Base-by-base conservation (phyloP, 495 filamentous ascomycete species). In the Trichocladium uniseriatum region DNA sequence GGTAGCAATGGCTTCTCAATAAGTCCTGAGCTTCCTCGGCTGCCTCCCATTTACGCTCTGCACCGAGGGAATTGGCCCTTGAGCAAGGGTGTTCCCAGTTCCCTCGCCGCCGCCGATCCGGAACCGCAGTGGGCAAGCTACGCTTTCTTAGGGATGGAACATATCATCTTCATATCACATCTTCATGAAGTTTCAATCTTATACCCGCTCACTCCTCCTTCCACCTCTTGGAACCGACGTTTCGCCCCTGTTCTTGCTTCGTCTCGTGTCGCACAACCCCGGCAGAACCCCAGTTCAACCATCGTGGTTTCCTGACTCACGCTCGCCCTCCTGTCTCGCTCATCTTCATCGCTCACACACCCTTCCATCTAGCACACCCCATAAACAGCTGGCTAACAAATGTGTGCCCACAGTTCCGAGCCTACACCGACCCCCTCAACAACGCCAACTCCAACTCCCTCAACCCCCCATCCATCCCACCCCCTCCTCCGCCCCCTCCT, bases 401-500 rank as follows among this genome's bases (percentile, higher is more conserved):
- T 43, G 8, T 29, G 27, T 43, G 16, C 9, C 15, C 29, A 34
- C 55, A 76, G 72, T 76, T 76, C 52, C 71, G 72, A 37, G 66
- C 71, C 11, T 74, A 74, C 43, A 76, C 71, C 36, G 71, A 76
- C 49, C 65, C 71, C 2, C 55, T 72, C 2, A 72, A 73, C 45
- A 52, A 62, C 24, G 9, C 13, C 42, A 48, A 54, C 41, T 58
- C 60, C 5, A 55, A 64, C 21, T 69, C 70, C 24, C 59, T 76
- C 48, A 70, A 69, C 41, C 73, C 74, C 11, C 74, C 73, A 2
- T 72, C 72, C 15, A 67, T 74, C 39, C 69, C 75, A 16, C 68
- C 75, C 14, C 68, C 72, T 0, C 73, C 76, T 0, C 75, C 77
- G 8, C 74, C 78, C 0, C 82, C 82, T 1, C 79, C 83, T 5